A percentile compares a stretch with the other conserved stretches of the same genome.
Evolutionary conservation across 2,329 filamentous ascomycete species (phyloP).

Genomic region (Orbilia quercus): DNA sequence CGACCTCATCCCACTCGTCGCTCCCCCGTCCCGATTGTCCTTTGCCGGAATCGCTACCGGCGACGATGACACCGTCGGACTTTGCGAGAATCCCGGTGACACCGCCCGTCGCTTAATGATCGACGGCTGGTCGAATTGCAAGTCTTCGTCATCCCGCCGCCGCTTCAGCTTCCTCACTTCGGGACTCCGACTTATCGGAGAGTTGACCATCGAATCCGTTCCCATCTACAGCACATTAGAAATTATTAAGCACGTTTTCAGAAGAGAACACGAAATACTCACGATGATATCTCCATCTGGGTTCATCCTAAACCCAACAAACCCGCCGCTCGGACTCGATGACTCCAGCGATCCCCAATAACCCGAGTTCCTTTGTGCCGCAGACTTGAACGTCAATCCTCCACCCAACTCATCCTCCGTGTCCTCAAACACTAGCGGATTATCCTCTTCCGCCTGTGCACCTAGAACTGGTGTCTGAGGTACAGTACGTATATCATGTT

Average conservation of each 20-base stretch:
- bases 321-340: slow-evolving; percentile 46
- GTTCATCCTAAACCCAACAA: slow-evolving; percentile 53
- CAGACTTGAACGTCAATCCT: slow-evolving; percentile 39
- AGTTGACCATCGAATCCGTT: slow-evolving; percentile 55
- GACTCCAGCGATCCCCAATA: slow-evolving; percentile 55
- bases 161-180: slow-evolving; percentile 52
- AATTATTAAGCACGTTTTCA: neutral
- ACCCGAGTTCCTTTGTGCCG: slow-evolving; percentile 50
- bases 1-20: slow-evolving; percentile 43
- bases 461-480: slow-evolving; percentile 48
- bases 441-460: slow-evolving; percentile 46
- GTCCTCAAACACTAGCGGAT: slow-evolving; percentile 50
- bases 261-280: neutral
- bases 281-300: slow-evolving; percentile 54
- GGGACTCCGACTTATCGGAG: slow-evolving; percentile 48
- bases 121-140: slow-evolving; percentile 57
- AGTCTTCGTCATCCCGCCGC: slow-evolving; percentile 51
- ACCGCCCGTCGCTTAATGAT: slow-evolving; percentile 60
- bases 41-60: slow-evolving; percentile 55
- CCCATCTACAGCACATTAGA: slow-evolving; percentile 51
- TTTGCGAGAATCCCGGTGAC: slow-evolving; percentile 59
- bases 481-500: slow-evolving; percentile 45
- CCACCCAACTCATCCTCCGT: slow-evolving; percentile 40
- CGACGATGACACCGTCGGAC: slow-evolving; percentile 59
- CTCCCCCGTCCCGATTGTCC: slow-evolving; percentile 40